Base-by-base conservation (phyloP, 257 asterid species). In the Przewalskia tangutica region DNA sequence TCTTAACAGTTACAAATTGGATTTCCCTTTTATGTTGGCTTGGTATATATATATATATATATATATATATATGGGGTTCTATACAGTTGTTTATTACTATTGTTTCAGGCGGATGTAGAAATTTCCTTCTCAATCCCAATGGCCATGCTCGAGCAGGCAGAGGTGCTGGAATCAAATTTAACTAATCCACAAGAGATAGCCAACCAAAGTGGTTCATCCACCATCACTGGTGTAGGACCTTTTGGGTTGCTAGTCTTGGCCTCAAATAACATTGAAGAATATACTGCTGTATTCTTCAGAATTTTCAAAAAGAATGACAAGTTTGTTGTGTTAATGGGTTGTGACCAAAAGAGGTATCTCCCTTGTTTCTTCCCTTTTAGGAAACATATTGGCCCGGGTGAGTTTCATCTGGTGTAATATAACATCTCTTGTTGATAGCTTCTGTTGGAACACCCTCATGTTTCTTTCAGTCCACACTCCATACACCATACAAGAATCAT, bases 321-420 rank as follows among this genome's bases (percentile, higher is more conserved):
- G 64, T 78, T 71, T 70, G 87, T 85, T 16, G 91, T 86, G 78
- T 88, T 90, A 60, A 88, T 91, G 91, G 88, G 93, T 60, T 85
- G 86, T 77, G 93, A 91, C 73, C 94, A 88, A 80, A 87, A 89
- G 89, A 89, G 90, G 94, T 88, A 80, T 6, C 34, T 14, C 17
- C 11, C 40, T 16, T 4, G 5, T 46, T 46, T 81, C 13, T 3
- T 10, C 10, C 62, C 27, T 79, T 56, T 40, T 5, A 55, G 23
- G 54, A 59, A 8, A 16, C 42, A 5, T 38, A 38, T 38, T 3
- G 42, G 42, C 42, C 42, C 4, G 13, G 9, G 4, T 38, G 42
- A 38, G 42, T 5, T 38, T 38, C 42, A 38, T 38, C 42, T 38
- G 42, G 42, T 2, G 42, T 5, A 4, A 3, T 5, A 38, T 38